Base-by-base conservation (phyloP, 1,139 yeast genomes). In the Pneumocystis wakefieldiae region DNA sequence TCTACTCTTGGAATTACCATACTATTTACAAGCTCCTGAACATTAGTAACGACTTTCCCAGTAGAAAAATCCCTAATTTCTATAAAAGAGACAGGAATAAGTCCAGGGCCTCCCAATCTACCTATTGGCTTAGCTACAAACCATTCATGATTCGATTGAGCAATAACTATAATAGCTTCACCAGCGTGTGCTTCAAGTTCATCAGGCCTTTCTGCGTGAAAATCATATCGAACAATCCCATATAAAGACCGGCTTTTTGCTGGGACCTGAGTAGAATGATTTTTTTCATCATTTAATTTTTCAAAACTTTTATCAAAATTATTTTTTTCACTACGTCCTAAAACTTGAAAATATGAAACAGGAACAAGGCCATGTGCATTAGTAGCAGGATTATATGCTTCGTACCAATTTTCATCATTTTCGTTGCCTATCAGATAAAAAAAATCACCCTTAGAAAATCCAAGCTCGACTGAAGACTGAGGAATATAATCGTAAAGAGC, bases 71-170 rank as follows among this genome's bases (percentile, higher is more conserved):
- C 96, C 58, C 92, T 83, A 60, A 92, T 82, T 71, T 88, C 87
- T 39, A 92, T 95, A 72, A 87, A 92, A 36, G 89, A 83, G 3
- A 88, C 94, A 0, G 98, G 98, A 14, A 92, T 95, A 64, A 92
- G 78, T 0, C 98, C 98, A 0, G 97, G 97, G 0, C 97, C 98
- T 17, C 98, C 98, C 62, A 92, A 78, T 63, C 97, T 79, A 67
- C 94, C 95, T 63, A 92, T 87, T 7, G 97, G 97, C 73, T 92
- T 92, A 15, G 97, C 97, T 65, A 92, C 94, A 71, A 90, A 91
- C 98, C 98, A 92, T 75, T 92, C 98, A 69, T 80, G 88, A 66
- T 89, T 92, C 71, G 92, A 95, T 74, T 91, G 97, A 1, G 98
- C 98, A 74, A 96, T 92, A 19, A 92, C 83, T 57, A 90, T 87